phyloP scores from a whole-genome alignment of 192 early-diverging fungal genomes.

The Linnemannia schmuckeri region DNA sequence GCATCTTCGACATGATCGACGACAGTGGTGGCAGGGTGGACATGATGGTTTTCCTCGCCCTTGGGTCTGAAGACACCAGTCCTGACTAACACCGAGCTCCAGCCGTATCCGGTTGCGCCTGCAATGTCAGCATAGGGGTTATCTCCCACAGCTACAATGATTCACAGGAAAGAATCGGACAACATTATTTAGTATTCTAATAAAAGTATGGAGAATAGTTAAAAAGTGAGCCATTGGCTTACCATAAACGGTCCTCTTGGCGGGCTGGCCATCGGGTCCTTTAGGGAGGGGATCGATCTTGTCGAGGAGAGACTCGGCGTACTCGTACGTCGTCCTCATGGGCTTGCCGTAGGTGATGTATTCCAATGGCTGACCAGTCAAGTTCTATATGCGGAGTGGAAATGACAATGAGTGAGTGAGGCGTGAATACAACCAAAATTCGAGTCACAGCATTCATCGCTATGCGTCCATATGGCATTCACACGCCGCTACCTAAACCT shows the following conservation, averaged over 20 bases:
- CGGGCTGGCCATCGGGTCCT: neutral
- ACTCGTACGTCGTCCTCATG: constrained; percentile 78
- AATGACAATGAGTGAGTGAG: neutral
- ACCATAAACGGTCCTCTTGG: constrained; percentile 55
- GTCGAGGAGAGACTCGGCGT: constrained; percentile 69
- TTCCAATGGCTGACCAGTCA: constrained; percentile 66
- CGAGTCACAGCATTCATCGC: neutral
- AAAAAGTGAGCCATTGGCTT: neutral
- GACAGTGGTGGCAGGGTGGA: constrained; percentile 68
- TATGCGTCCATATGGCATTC: neutral
- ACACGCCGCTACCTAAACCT: neutral
- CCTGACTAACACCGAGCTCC: constrained; percentile 78
- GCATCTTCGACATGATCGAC: constrained; percentile 78
- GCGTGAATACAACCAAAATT: neutral
- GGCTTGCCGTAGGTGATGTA: constrained; percentile 90
- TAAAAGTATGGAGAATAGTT: neutral
- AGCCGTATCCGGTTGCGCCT: constrained; percentile 79
- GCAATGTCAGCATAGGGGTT: constrained; percentile 81
- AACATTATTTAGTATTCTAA: neutral
- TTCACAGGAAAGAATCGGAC: neutral
- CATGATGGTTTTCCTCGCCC: constrained; percentile 64
- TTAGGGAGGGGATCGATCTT: constrained; percentile 30
- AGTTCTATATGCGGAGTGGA: constrained; percentile 17
- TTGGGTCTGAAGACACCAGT: constrained; percentile 75
- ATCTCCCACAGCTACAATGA: constrained; percentile 70